Evolutionary conservation across 1,139 yeast species (phyloP), one percentile per base, ranked within the genome.

Genomic region (Scheffersomyces stambukii): DNA sequence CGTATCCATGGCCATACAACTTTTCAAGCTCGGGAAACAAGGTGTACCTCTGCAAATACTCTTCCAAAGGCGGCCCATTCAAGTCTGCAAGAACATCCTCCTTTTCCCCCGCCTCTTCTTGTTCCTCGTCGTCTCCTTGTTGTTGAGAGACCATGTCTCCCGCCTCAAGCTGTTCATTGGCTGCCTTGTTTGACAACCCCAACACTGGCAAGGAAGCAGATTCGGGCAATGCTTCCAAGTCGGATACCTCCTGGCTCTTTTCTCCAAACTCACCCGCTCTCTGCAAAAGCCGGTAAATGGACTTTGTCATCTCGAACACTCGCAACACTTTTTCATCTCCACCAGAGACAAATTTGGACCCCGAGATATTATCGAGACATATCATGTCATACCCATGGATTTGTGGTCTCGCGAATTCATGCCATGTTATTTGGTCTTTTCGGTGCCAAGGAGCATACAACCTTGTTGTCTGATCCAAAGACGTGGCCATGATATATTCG

Each of bases 311-410:
- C 43, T 84, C 91, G 51, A 93, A 93, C 2, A 88, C 85, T 40
- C 99, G 69, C 40, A 91, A 58, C 9, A 88, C 81, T 59, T 93
- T 93, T 50, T 93, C 99, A 52, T 93, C 99, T 25, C 96, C 98
- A 10, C 91, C 97, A 34, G 96, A 85, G 4, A 89, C 86, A 59
- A 84, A 89, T 37, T 73, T 64, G 1, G 82, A 66, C 24, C 68
- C 57, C 13, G 73, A 59, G 14, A 91, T 55, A 13, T 81, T 69
- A 27, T 77, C 77, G n/a, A 84, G 64, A 41, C 95, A 79, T 24
- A 85, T 72, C 96, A 93, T 88, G 52, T 93, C 97, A 50, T 86
- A 93, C 8, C 99, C 99, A 54, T 93, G 99, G 40, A 93, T 91
- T 52, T 93, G 99, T 0, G 98, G 98, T 43, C 99, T 72, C 1